Evolutionary conservation across 2,329 filamentous ascomycete genomes (phyloP), one percentile per base, ranked within the genome.

Genomic region (Hypoxylon sp.): DNA sequence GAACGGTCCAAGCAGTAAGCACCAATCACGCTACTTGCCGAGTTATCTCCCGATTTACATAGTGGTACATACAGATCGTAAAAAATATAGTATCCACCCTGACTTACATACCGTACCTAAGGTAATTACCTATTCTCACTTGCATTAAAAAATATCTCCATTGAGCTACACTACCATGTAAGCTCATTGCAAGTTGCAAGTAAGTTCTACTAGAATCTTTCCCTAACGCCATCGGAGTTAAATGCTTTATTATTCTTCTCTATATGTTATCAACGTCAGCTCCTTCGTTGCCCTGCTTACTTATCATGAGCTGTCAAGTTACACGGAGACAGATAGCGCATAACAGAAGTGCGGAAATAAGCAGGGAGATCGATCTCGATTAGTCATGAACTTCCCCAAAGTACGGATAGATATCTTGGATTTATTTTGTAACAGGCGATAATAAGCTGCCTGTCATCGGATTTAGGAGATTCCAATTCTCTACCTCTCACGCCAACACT

Each of bases 11-110:
- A 41, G n/a, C n/a, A 41, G n/a, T 17, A 48, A 52, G 21, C 36
- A 53, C 65, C 65, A 68, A 68, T 68, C 61, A 45, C 56, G 50
- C 49, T 28, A 48, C 45, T 63, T 65, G 51, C 66, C 66, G 66
- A 69, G 38, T 23, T 63, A 64, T 58, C 59, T 65, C 61, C 41
- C 49, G 28, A 17, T 34, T 36, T 45, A 23, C 23, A 23, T 5
- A 5, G 2, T 23, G 23, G 23, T 5, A 23, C 23, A 23, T 5
- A 23, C 2, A 62, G 41, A 55, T 55, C 48, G 17, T 32, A 41
- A 45, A 36, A 2, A 36, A 23, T 23, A 2, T 9, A 19, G 28
- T 57, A 49, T 49, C 50, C 50, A 56, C 43, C 23, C 36, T 19
- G 9, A 46, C 38, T 46, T 56, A 34, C 38, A 45, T 28, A 38